A percentile compares a stretch with the other conserved stretches of the same genome.
Conservation (phyloP, 169 alveolate genomes). For the Cryptosporidium canis region DNA sequence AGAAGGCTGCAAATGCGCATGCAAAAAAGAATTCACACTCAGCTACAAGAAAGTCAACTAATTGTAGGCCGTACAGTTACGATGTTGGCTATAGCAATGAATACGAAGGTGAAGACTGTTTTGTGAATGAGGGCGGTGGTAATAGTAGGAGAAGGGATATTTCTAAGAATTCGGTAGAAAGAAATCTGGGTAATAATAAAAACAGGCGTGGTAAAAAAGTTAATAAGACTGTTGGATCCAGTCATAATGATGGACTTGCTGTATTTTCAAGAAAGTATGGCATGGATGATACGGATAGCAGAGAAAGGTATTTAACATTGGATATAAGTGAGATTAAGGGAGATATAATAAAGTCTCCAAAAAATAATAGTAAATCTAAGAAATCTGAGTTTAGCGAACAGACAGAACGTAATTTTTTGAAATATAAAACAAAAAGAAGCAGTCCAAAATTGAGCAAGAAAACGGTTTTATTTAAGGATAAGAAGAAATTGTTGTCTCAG, state of each 20-base stretch:
- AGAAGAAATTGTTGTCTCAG: background rate
- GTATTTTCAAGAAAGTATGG: slow-evolving; percentile 65
- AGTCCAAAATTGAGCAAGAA: background rate
- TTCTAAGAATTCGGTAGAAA: background rate
- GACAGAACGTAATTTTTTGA: background rate
- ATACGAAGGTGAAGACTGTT: background rate
- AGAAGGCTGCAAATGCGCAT: background rate
- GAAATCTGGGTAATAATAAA: background rate
- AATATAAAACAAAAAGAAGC: background rate
- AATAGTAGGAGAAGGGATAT: background rate
- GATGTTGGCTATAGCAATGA: background rate
- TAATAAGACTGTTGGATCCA: background rate
- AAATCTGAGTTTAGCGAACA: background rate
- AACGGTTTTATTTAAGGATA: background rate
- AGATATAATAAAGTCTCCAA: slow-evolving; percentile 14
- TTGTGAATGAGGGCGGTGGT: background rate
- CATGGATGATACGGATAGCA: background rate
- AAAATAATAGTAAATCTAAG: background rate
- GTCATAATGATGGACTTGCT: background rate
- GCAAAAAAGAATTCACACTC: background rate
- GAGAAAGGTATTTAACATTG: background rate
- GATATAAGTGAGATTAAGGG: slow-evolving; percentile 17
- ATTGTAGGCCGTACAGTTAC: slow-evolving; percentile 17
- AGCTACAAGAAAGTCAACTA: background rate
- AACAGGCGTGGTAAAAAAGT: background rate